Conservation (phyloP, 2,329 filamentous ascomycete genomes). For the Monilinia laxa region DNA sequence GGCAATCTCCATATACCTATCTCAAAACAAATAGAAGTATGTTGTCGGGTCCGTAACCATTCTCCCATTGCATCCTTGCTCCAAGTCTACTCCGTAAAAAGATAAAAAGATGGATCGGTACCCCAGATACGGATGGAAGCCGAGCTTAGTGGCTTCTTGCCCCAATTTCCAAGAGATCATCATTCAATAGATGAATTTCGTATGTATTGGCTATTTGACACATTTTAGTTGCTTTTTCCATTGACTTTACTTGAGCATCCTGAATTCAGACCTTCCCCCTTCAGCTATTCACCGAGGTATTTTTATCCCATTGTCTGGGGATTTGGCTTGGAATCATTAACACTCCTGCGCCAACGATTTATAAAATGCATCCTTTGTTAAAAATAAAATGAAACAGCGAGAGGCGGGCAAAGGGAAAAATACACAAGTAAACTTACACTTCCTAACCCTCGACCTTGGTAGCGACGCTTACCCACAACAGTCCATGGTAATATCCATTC, state of each 20-base stretch:
- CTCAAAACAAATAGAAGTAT: background rate
- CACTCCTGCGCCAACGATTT: background rate
- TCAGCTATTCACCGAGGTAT: constrained; percentile 4
- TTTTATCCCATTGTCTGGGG: background rate
- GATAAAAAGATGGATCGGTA: background rate
- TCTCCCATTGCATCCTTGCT: background rate
- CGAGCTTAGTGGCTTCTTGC: background rate
- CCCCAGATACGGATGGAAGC: background rate
- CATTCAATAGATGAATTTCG: background rate
- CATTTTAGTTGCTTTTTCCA: background rate
- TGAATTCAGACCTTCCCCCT: constrained; percentile 6
- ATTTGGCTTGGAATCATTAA: background rate
- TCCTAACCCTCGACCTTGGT: background rate
- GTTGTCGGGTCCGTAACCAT: background rate
- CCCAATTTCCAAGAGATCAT: constrained; percentile 4
- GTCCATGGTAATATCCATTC: background rate
- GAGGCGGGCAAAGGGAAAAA: background rate
- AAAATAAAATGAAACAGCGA: background rate
- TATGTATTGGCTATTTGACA: background rate
- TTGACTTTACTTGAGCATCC: background rate
- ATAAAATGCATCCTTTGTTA: background rate
- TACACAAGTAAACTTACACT: background rate
- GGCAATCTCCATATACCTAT: constrained; percentile 10
- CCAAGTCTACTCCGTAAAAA: background rate
- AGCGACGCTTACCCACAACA: background rate